Evolutionary conservation across 805 yeast species (phyloP), one percentile per base, ranked within the genome.

Genomic region (Cyberlindnera subsufficiens): DNA sequence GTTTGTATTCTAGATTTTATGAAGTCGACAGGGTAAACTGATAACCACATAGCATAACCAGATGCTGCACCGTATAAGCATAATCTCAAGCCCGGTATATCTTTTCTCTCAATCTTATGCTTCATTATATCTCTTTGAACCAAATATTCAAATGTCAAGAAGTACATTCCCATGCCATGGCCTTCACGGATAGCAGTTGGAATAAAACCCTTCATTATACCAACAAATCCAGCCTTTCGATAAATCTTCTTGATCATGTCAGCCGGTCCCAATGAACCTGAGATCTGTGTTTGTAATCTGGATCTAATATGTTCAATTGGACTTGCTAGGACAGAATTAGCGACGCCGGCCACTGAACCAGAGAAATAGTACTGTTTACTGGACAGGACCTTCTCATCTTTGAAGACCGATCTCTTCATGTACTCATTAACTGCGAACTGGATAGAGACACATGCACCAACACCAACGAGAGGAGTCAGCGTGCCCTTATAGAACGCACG

Each of bases 301-400:
- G 93, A 90, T 69, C 99, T 82, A 46, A 93, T 76, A 59, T 89
- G 98, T 63, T 93, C 99, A 50, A 93, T 91, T 3, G 99, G 99
- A 13, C 91, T 75, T 0, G 97, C 96, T 51, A 91, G 61, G 40
- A 90, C 76, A 2, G 95, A 85, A 67, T 90, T 91, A 27, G 95
- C 89, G 41, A 88, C 64, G 20, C 99, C 99, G 31, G 96, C 96
- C n/a, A 84, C 86, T 5, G 82, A 77, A 53, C 99, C 99, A 58
- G 95, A 78, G 16, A 72, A 52, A 65, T 88, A 90, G 53, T 79
- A 89, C 60, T 93, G 96, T 5, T 66, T 47, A 34, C 78, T 69
- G 8, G 77, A 60, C 45, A 89, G 66, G 15, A 68, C 67, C 22
- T 60, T 57, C 5, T 54, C 51, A 18, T 59, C 59, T 39, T 67